phyloP scores from a whole-genome alignment of 2,329 filamentous ascomycete genomes.

The Colletotrichum paranaense region DNA sequence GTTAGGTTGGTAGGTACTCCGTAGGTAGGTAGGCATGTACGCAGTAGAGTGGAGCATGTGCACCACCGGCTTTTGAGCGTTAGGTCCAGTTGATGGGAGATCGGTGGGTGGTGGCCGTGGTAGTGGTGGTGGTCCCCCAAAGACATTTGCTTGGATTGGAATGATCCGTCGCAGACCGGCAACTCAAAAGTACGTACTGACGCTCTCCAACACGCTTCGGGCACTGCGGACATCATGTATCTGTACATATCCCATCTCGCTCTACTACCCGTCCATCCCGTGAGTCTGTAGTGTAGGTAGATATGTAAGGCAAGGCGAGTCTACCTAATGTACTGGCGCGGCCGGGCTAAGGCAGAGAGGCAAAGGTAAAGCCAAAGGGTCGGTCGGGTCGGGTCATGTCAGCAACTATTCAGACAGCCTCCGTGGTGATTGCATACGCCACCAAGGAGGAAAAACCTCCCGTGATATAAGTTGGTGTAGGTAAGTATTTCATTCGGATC shows the following conservation, averaged over 20 bases:
- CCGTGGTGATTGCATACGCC: background rate
- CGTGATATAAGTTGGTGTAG: background rate
- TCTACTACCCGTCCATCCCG: background rate
- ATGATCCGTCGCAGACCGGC: background rate
- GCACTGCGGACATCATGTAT: background rate
- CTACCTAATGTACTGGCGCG: background rate
- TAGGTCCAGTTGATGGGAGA: too few relatives aligned
- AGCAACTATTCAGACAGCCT: background rate
- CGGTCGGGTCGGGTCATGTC: background rate
- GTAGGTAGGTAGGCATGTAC: too few relatives aligned
- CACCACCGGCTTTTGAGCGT: background rate
- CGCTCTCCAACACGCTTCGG: background rate
- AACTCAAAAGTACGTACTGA: constrained; percentile 9
- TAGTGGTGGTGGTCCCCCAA: background rate
- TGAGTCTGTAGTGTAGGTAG: background rate
- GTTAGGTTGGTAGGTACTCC: too few relatives aligned
- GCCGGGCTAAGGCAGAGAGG: constrained; percentile 10
- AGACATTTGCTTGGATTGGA: background rate
- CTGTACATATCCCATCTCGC: background rate
- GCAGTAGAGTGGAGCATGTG: background rate
- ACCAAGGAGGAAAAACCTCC: background rate
- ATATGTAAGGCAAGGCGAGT: background rate
- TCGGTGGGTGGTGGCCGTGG: background rate
- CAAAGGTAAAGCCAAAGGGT: background rate
- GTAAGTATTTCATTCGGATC: background rate